phyloP scores from a whole-genome alignment of 768 basidiomycete genomes.

The Rickenella mellea region DNA sequence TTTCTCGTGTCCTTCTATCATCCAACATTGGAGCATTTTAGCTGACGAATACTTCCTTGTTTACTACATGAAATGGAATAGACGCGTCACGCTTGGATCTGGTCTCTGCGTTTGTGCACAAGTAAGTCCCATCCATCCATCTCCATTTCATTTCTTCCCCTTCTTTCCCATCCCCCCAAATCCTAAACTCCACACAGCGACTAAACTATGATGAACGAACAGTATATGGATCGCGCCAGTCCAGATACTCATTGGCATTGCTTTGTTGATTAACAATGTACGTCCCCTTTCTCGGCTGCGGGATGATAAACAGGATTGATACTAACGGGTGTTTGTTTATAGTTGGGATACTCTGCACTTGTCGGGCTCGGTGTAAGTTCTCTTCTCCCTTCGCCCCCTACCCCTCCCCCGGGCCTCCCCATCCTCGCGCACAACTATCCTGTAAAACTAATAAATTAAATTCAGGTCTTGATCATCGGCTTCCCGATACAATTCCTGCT shows the following conservation, averaged over 20 bases:
- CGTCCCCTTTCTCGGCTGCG: too few relatives aligned
- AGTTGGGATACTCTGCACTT: constrained; percentile 63
- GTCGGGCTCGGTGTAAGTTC: constrained; percentile 43
- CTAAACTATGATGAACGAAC: neutral
- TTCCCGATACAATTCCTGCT: constrained; percentile 51
- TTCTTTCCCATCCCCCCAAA: neutral
- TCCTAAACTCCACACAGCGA: too few relatives aligned
- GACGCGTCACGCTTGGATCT: constrained; percentile 50
- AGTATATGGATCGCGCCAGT: constrained; percentile 57
- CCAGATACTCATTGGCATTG: constrained; percentile 50
- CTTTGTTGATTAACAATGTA: constrained; percentile 51
- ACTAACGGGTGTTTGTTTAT: neutral
- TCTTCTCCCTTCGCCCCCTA: neutral
- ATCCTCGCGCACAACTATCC: constrained; percentile 5
- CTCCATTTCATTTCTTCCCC: neutral
- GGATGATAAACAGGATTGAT: neutral
- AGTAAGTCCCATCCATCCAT: too few relatives aligned
- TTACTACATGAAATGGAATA: neutral
- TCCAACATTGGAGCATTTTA: too few relatives aligned
- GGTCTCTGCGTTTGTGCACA: constrained; percentile 28
- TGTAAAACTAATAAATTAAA: neutral
- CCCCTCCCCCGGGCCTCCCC: too few relatives aligned
- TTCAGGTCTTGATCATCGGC: constrained; percentile 40
- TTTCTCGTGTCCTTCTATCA: too few relatives aligned
- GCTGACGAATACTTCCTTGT: neutral